Evolutionary conservation across 345 rosid species (phyloP).

Genomic region (Ceriops tagal): DNA sequence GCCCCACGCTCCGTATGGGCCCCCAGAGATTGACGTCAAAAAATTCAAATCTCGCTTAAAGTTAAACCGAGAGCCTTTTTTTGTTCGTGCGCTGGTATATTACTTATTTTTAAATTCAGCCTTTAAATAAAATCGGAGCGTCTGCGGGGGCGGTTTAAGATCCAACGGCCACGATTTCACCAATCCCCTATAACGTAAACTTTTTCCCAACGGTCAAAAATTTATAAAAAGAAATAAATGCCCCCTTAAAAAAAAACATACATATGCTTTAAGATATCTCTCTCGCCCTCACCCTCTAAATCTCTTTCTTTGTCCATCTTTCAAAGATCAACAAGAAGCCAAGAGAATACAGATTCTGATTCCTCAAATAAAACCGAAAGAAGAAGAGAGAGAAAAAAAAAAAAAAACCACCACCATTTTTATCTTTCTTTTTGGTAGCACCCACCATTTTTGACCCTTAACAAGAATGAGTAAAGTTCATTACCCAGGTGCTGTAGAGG

Average conservation of each 20-base stretch:
- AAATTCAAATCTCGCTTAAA: too few relatives aligned
- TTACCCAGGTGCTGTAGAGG: conserved; percentile 40
- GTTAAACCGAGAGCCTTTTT: too few relatives aligned
- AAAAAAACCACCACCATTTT: background rate
- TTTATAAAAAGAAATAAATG: conserved; percentile 3
- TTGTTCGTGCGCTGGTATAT: too few relatives aligned
- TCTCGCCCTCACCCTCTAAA: background rate
- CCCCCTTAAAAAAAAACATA: background rate
- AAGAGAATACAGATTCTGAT: background rate
- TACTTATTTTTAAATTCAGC: too few relatives aligned
- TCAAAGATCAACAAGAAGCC: background rate
- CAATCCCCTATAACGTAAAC: conserved; percentile 46
- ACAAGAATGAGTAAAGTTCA: conserved; percentile 51
- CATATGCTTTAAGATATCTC: background rate
- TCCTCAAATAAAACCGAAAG: background rate
- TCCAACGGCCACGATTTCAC: conserved; percentile 42
- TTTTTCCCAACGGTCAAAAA: conserved; percentile 71
- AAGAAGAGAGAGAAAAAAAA: background rate
- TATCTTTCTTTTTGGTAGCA: too few relatives aligned
- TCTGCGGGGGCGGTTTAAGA: conserved; percentile 33
- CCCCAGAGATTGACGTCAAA: too few relatives aligned
- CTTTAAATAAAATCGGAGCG: conserved; percentile 70
- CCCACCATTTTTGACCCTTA: background rate
- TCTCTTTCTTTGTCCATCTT: too few relatives aligned
- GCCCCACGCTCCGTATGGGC: too few relatives aligned